Evolutionary conservation across 129 eudicot genomes (phyloP).

Genomic region (Rutidosis leptorrhynchoides): DNA sequence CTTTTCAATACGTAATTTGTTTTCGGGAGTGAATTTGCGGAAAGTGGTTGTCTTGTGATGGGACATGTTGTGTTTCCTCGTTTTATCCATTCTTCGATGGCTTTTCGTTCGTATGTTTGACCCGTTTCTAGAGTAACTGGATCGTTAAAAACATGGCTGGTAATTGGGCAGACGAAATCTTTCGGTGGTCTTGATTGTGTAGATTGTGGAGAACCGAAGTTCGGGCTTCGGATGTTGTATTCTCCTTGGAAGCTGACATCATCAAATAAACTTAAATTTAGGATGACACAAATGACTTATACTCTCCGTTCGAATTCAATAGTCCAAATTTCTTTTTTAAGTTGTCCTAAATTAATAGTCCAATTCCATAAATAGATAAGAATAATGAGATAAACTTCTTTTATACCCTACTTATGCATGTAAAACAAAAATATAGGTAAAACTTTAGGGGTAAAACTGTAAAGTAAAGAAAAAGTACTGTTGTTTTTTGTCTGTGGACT

Average conservation of each 20-base stretch:
- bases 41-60: constrained; percentile 68
- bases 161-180: constrained; percentile 85
- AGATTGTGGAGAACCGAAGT: constrained; percentile 51
- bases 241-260: constrained; percentile 38
- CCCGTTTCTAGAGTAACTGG: constrained; percentile 89
- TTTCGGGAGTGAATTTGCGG: constrained; percentile 57
- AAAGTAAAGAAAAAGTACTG: too few species aligned
- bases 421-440: too few species aligned
- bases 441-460: too few species aligned
- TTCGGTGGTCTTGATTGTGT: constrained; percentile 73
- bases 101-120: constrained; percentile 80
- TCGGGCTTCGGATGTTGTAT: constrained; percentile 50
- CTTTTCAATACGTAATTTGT: constrained; percentile 75
- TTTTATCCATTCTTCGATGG: constrained; percentile 82
- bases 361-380: too few species aligned
- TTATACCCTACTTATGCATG: too few species aligned
- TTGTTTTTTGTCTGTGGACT: too few species aligned
- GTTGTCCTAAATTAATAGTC: too few species aligned
- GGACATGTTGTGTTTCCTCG: constrained; percentile 82
- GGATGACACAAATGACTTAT: neutral
- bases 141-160: constrained; percentile 64
- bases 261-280: constrained; percentile 2
- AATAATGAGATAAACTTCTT: too few species aligned
- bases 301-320: too few species aligned
- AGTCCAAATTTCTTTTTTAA: too few species aligned